phyloP scores from a whole-genome alignment of 1,284 basidiomycete genomes.

The Boletus hoseneyae region DNA sequence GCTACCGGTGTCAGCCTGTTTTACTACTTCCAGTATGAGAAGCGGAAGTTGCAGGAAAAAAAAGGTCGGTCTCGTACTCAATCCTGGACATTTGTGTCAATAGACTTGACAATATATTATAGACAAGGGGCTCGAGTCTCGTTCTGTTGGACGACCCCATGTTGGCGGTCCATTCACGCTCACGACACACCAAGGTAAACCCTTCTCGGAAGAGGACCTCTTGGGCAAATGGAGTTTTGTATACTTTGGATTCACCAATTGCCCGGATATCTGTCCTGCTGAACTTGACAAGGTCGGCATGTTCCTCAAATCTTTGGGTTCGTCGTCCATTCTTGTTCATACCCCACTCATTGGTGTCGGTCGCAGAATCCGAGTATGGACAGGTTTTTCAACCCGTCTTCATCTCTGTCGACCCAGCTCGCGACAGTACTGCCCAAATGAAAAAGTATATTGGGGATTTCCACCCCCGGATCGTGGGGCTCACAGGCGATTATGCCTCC shows the following conservation, averaged over 20 bases:
- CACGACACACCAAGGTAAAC: slow-evolving; percentile 60
- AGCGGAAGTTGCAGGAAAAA: slow-evolving; percentile 72
- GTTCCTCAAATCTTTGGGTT: slow-evolving; percentile 76
- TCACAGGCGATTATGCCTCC: slow-evolving; percentile 84
- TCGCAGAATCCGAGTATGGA: slow-evolving; percentile 62
- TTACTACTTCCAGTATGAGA: slow-evolving; percentile 89
- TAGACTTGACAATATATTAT: not conserved
- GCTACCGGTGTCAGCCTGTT: slow-evolving; percentile 80
- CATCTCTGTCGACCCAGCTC: slow-evolving; percentile 93
- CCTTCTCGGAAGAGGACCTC: slow-evolving; percentile 84
- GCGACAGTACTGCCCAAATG: slow-evolving; percentile 71
- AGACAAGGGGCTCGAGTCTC: slow-evolving; percentile 67
- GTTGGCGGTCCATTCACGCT: slow-evolving; percentile 91
- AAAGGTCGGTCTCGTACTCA: slow-evolving; percentile 45
- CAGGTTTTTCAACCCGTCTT: slow-evolving; percentile 82
- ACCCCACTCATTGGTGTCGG: not conserved
- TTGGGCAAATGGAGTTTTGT: slow-evolving; percentile 86
- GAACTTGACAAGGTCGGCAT: slow-evolving; percentile 95
- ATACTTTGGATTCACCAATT: slow-evolving; percentile 97
- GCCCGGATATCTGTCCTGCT: slow-evolving; percentile 98
- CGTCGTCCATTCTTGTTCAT: slow-evolving; percentile 26
- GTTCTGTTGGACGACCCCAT: slow-evolving; percentile 63
- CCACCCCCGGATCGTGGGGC: slow-evolving; percentile 85
- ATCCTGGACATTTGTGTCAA: not conserved
- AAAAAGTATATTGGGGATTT: slow-evolving; percentile 75